phyloP scores from a whole-genome alignment of 1,284 basidiomycete species.

The Polyporus tsugae region DNA sequence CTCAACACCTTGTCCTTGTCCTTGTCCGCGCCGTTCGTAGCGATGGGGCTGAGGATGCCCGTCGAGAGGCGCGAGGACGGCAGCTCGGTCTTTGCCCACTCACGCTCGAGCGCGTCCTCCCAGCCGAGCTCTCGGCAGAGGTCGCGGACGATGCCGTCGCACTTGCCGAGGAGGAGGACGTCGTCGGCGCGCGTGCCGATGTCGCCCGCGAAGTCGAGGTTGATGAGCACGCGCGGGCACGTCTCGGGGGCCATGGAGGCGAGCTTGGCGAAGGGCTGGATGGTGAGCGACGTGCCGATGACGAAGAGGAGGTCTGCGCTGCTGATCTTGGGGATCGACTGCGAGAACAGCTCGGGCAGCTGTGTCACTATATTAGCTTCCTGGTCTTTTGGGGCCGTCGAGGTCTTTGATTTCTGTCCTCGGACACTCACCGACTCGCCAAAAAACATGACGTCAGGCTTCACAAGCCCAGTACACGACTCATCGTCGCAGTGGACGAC shows the following conservation, averaged over 20 bases:
- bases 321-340: slow-evolving; percentile 55
- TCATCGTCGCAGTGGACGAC: slow-evolving; percentile 70
- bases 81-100: slow-evolving; percentile 61
- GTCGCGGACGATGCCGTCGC: slow-evolving; percentile 68
- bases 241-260: slow-evolving; percentile 53
- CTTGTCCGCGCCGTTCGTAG: neutral
- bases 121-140: slow-evolving; percentile 74
- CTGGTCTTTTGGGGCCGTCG: no score
- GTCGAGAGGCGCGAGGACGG: slow-evolving; percentile 20
- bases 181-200: slow-evolving; percentile 65
- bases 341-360: slow-evolving; percentile 68
- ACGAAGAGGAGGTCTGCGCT: slow-evolving; percentile 89
- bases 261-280: slow-evolving; percentile 80
- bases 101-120: slow-evolving; percentile 64
- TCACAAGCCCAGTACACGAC: slow-evolving; percentile 76
- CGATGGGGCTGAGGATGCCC: slow-evolving; percentile 6
- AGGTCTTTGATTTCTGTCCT: neutral
- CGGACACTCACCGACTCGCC: slow-evolving; percentile 74
- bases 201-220: slow-evolving; percentile 70
- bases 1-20: slow-evolving; percentile 24
- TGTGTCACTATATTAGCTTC: slow-evolving; percentile 34
- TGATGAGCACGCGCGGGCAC: slow-evolving; percentile 77
- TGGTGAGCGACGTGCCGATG: slow-evolving; percentile 90
- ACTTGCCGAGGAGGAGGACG: slow-evolving; percentile 69
- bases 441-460: slow-evolving; percentile 94